Base-by-base conservation (phyloP, 805 yeast genomes). In the Barnettozyma salicaria region DNA sequence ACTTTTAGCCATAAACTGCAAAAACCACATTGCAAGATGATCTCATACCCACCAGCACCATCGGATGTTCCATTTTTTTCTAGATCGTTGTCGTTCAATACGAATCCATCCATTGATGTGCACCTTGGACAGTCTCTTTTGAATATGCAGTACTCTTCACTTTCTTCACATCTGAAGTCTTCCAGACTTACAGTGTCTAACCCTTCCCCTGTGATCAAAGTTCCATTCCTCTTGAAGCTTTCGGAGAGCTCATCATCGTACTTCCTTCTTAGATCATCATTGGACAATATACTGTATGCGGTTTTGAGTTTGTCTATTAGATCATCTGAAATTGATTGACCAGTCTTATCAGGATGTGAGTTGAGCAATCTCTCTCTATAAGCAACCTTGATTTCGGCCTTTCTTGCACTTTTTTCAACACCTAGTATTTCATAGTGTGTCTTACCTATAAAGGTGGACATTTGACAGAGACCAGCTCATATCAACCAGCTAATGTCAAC, bases 1-100 rank as follows among this genome's bases (percentile, higher is more conserved):
- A 90, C 88, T 34, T 76, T 76, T 19, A 90, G 59, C 96, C 96
- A 90, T 21, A 88, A 55, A 55, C 95, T 84, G 57, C 97, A 90
- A 22, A 83, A 78, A 10, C 63, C 55, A 55, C 97, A 90, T 51
- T 89, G 96, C 0, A 85, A 76, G 17, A 85, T 67, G 2, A 89
- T 69, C 44, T 80, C 82, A 45, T 66, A 80, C 1, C 78, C 71
- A 12, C 76, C 78, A 24, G 67, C 70, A 1, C 66, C 68, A 25
- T 63, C 61, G 3, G 55, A 46, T 0, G 72, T 67, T 0, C 77
- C 80, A 37, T 67, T 67, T 5, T 67, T 63, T 13, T 61, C 77
- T 38, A 90, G 64, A 37, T 81, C 83, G 1, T 59, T 52, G 44
- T 87, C 96, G 1, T 64, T 64, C 2, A 90, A 55, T 12, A 53